Percentiles rank a stretch among this genome's conserved stretches.
These are phyloP conservation scores for Dothidotthia symphoricarpi DNA, from an alignment of 2,329 filamentous ascomycete species.

Conservation along the genomic window DNA sequence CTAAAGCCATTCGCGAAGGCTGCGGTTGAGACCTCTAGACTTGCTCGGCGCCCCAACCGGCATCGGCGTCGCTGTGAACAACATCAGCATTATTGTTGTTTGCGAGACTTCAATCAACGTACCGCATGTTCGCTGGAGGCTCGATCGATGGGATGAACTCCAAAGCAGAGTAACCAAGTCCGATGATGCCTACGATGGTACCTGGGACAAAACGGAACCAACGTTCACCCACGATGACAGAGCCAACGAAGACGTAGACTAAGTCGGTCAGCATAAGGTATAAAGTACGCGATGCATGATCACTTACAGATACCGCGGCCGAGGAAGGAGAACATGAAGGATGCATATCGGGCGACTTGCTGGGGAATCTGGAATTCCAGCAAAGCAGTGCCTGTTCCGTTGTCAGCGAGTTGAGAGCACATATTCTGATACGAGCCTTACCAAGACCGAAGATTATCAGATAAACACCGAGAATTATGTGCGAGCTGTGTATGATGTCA, in stretches of 20 bases:
- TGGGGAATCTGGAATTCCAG: slow-evolving; percentile 91
- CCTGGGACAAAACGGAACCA: slow-evolving; percentile 73
- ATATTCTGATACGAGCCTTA: slow-evolving; percentile 46
- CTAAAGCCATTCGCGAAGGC: slow-evolving; percentile 27
- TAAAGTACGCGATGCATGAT: not conserved
- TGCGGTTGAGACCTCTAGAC: slow-evolving; percentile 38
- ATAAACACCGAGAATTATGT: slow-evolving; percentile 79
- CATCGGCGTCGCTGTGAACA: slow-evolving; percentile 48
- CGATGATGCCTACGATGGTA: slow-evolving; percentile 72
- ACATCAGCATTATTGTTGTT: slow-evolving; percentile 10
- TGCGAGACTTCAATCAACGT: slow-evolving; percentile 11
- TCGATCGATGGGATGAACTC: slow-evolving; percentile 54
- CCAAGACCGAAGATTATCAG: slow-evolving; percentile 87
- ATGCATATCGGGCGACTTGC: slow-evolving; percentile 88
- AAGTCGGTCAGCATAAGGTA: slow-evolving; percentile 10
- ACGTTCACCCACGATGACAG: slow-evolving; percentile 70
- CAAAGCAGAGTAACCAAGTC: slow-evolving; percentile 66
- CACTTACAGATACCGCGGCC: slow-evolving; percentile 87
- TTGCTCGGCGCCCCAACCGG: slow-evolving; percentile 55
- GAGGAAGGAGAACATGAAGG: slow-evolving; percentile 96
- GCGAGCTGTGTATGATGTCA: slow-evolving; percentile 53
- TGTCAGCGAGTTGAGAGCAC: slow-evolving; percentile 11
- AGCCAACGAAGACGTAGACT: slow-evolving; percentile 97
- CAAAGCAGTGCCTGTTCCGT: slow-evolving; percentile 59
- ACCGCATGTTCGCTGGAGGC: slow-evolving; percentile 55